phyloP scores from a whole-genome alignment of 75 land plant species.

The Adiantum capillusveneris region DNA sequence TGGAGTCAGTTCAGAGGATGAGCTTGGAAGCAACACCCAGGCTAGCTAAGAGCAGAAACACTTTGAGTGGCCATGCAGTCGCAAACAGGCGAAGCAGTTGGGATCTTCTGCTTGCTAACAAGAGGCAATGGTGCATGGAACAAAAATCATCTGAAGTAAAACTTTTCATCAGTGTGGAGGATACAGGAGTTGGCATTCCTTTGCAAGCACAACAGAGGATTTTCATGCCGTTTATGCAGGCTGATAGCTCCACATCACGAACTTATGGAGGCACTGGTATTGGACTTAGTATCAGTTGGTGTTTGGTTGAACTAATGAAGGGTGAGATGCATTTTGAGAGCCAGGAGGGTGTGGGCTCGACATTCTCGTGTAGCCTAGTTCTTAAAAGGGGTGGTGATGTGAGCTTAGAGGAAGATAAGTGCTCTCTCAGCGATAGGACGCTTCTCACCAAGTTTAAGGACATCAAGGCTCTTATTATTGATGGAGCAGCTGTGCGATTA shows the following conservation, averaged over 20 bases:
- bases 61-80: slow-evolving; percentile 22
- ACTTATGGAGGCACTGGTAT: slow-evolving; percentile 48
- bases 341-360: slow-evolving; percentile 32
- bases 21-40: not conserved
- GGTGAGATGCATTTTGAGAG: slow-evolving; percentile 37
- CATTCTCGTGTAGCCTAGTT: slow-evolving; percentile 31
- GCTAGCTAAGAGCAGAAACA: slow-evolving; percentile 11
- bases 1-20: not conserved
- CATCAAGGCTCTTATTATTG: slow-evolving; percentile 36
- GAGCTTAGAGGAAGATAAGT: slow-evolving; percentile 3
- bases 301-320: slow-evolving; percentile 39
- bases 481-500: slow-evolving; percentile 37
- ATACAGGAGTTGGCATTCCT: slow-evolving; percentile 42
- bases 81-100: slow-evolving; percentile 24
- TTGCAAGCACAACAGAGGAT: slow-evolving; percentile 30
- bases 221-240: slow-evolving; percentile 40
- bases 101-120: slow-evolving; percentile 8
- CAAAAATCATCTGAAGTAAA: slow-evolving; percentile 4
- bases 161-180: slow-evolving; percentile 32
- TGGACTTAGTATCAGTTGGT: slow-evolving; percentile 35
- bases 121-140: not conserved
- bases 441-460: slow-evolving; percentile 21
- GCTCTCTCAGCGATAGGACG: slow-evolving; percentile 15
- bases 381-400: slow-evolving; percentile 5
- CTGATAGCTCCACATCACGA: slow-evolving; percentile 43